phyloP scores from a whole-genome alignment of 2,329 filamentous ascomycete genomes.

The Alternaria sp. region DNA sequence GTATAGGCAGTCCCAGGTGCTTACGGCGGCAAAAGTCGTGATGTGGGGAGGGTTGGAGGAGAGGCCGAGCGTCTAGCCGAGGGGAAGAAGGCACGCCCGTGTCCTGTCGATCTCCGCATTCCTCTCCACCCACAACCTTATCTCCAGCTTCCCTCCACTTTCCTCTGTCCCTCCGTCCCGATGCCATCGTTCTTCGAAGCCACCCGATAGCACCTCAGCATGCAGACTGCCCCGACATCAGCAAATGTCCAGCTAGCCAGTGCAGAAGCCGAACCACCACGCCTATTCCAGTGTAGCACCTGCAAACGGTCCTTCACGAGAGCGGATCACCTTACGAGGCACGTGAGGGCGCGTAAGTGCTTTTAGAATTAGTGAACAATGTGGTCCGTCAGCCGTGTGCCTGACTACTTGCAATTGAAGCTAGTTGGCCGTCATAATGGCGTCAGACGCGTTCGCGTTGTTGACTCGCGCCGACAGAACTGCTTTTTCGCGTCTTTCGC shows the following conservation, averaged over 20 bases:
- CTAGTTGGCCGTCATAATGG: background rate
- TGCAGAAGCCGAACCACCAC: slow-evolving; percentile 26
- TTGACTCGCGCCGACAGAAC: background rate
- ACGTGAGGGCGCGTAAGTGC: slow-evolving; percentile 57
- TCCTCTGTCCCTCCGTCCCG: slow-evolving; percentile 24
- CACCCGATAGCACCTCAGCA: slow-evolving; percentile 15
- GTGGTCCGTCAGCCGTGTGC: background rate
- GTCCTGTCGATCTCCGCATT: slow-evolving; percentile 10
- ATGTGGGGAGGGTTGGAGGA: slow-evolving; percentile 15
- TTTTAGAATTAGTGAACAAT: background rate
- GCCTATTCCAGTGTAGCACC: slow-evolving; percentile 58
- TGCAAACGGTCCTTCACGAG: slow-evolving; percentile 61
- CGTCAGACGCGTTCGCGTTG: background rate
- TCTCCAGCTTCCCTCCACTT: slow-evolving; percentile 36
- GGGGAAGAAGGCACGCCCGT: background rate
- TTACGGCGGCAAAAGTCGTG: slow-evolving; percentile 10
- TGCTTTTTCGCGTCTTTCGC: background rate
- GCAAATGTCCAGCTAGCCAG: slow-evolving; percentile 13
- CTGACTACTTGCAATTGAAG: background rate
- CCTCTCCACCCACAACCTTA: slow-evolving; percentile 15
- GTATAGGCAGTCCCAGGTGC: background rate
- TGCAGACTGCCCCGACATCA: slow-evolving; percentile 22
- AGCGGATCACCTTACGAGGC: slow-evolving; percentile 60
- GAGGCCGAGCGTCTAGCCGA: background rate
- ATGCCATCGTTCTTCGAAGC: slow-evolving; percentile 16